Base-by-base conservation (phyloP, 176 grass and related monocot genomes). In the Hyparrhenia diplandra region DNA sequence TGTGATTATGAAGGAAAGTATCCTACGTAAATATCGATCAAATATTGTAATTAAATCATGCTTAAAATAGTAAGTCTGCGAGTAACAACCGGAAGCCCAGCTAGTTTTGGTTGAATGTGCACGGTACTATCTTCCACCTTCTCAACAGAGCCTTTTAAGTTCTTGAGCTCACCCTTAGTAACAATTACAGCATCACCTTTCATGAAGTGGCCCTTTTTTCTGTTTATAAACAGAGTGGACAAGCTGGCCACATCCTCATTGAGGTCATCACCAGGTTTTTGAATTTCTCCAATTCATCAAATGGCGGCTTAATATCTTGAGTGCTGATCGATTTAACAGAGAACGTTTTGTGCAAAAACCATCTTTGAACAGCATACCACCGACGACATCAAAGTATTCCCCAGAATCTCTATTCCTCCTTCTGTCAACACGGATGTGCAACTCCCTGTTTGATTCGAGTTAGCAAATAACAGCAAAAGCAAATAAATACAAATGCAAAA, bases 151-250 rank as follows among this genome's bases (percentile, higher is more conserved):
- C 91, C 94, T 82, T 90, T 81, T 29, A 94, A 73, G 74, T 92
- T 86, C 76, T 92, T 94, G 1, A 91, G 87, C 68, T 92, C 94
- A 30, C 91, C 94, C 35, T 84, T 86, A 24, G 90, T 76, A 69
- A 94, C 84, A 87, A 97, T 87, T 35, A 97, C 94, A 61, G 87
- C 85, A 90, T 97, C 94, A 37, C 91, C 87, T 83, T 97, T 97
- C 89, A 94, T 88, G 40, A 97, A 97, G 78, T 97, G 89, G 13
- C 89, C 85, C 31, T 92, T 97, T n/a, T 91, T 94, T 78, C 91
- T 94, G 70, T 90, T 94, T 74, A 90, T 52, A 87, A 91, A 97
- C 13, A 97, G 86, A 78, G 91, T 86, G 29, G 94, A 93, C 60
- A 97, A 86, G 39, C 86, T 91, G 46, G 90, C 88, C 24, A 91